Evolutionary conservation across 1,284 basidiomycete species (phyloP), one percentile per base, ranked within the genome.

Genomic region (Omphalotus olearius): DNA sequence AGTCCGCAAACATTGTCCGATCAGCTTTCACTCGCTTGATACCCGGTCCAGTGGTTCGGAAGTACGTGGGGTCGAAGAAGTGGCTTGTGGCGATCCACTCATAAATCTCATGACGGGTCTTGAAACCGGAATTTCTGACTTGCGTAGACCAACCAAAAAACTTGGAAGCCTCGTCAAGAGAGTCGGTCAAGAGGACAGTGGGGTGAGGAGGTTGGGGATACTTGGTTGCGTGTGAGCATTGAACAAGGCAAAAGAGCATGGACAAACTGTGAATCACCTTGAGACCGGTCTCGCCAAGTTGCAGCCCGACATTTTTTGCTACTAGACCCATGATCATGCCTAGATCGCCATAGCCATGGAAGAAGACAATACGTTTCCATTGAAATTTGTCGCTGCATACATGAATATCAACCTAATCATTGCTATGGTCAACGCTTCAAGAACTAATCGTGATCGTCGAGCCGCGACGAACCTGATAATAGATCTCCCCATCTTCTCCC

Each of bases 281-380:
- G 17, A 88, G 62, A 0, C 85, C 85, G 42, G 77, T 72, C 26
- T 65, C 65, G 6, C 78, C 76, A 1, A 83, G 62, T 0, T 66
- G 62, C 4, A 87, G 58, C 1, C 82, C 80, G 39, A 68, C 67
- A 45, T 75, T 76, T 40, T 72, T 70, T 3, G 72, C 75, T 13
- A 86, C 62, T 5, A 80, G 59, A 11, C 78, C 76, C 44, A 88
- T 63, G 17, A 88, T 83, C 77, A 86, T 83, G 0, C 80, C 80
- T 5, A 86, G 66, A 58, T 87, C 85, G 2, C 85, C 85, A 57
- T 85, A 87, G 2, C 76, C 75, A 53, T 80, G 73, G 60, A 79
- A 78, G 62, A 84, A 76, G 9, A 72, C 58, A 16, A 78, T 63
- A 16, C 79, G 68, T 26, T 80, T 69, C 62, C 67, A 78, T 58